phyloP scores from a whole-genome alignment of 2,329 filamentous ascomycete species.

The Aspergillus amoenus region DNA sequence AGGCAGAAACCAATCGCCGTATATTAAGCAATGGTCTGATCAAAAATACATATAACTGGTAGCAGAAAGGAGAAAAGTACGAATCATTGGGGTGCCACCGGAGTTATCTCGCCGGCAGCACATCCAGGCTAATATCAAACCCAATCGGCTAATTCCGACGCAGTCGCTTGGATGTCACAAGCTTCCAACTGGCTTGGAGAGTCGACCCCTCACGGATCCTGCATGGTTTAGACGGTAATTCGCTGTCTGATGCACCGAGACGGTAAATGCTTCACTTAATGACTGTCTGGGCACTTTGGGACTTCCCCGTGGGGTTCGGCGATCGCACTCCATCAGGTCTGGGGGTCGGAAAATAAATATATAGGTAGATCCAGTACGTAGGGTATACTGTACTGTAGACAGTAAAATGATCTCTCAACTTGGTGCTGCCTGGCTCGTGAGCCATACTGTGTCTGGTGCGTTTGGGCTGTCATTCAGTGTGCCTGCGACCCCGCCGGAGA shows the following conservation, averaged over 20 bases:
- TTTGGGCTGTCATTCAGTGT: slow-evolving; percentile 32
- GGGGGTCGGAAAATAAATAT: not conserved
- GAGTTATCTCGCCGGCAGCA: not conserved
- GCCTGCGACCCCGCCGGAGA: slow-evolving; percentile 34
- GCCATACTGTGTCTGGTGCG: not conserved
- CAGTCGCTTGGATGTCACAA: not conserved
- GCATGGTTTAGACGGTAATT: not conserved
- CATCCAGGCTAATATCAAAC: too few species aligned
- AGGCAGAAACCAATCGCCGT: not conserved
- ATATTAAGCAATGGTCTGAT: not conserved
- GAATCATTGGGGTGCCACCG: not conserved
- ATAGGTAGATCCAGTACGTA: not conserved
- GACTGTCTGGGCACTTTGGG: not conserved
- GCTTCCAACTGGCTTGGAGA: not conserved
- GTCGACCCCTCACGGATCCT: not conserved
- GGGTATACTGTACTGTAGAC: not conserved
- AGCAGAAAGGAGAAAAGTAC: too few species aligned
- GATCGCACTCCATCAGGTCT: not conserved
- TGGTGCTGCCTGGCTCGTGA: not conserved
- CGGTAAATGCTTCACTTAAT: not conserved
- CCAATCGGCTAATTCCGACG: not conserved
- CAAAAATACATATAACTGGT: too few species aligned
- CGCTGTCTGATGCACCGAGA: not conserved
- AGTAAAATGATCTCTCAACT: not conserved
- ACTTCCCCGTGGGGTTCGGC: not conserved